These are phyloP conservation scores for Paramecium tetraurelia DNA, from an alignment of 73 alveolate genomes.

Conservation along the genomic window DNA sequence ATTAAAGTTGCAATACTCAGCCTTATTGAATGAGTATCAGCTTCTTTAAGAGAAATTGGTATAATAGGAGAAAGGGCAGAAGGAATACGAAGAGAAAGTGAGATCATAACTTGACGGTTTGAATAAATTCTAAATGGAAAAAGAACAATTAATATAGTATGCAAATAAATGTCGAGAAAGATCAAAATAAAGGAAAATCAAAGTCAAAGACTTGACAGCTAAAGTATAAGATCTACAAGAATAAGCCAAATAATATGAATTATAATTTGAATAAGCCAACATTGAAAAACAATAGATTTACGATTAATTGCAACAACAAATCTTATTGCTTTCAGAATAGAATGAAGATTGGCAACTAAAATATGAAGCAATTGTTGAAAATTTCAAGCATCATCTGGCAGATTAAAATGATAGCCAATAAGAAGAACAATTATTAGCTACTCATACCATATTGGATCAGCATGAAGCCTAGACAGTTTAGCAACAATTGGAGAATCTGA, in stretches of 20 bases:
- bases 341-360: slow-evolving; percentile 27
- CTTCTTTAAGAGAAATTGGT: not conserved
- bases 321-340: not conserved
- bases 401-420: not conserved
- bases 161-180: slow-evolving; percentile 42
- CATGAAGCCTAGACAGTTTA: not conserved
- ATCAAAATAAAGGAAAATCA: slow-evolving; percentile 20
- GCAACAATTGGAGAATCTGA: not conserved
- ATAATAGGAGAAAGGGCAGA: not conserved
- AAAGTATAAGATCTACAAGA: not conserved
- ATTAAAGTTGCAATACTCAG: not conserved
- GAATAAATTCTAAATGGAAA: not conserved
- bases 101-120: not conserved
- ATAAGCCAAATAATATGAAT: not conserved
- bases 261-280: not conserved
- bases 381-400: not conserved
- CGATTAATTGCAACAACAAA: not conserved
- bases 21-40: slow-evolving; percentile 24
- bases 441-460: not conserved
- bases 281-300: not conserved
- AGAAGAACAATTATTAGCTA: not conserved
- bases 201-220: not conserved
- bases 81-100: slow-evolving; percentile 12
- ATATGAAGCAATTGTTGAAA: not conserved
- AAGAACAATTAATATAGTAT: slow-evolving; percentile 1